These are phyloP conservation scores for Backusella westeae DNA, from an alignment of 192 early-diverging fungal genomes.

Conservation along the genomic window DNA sequence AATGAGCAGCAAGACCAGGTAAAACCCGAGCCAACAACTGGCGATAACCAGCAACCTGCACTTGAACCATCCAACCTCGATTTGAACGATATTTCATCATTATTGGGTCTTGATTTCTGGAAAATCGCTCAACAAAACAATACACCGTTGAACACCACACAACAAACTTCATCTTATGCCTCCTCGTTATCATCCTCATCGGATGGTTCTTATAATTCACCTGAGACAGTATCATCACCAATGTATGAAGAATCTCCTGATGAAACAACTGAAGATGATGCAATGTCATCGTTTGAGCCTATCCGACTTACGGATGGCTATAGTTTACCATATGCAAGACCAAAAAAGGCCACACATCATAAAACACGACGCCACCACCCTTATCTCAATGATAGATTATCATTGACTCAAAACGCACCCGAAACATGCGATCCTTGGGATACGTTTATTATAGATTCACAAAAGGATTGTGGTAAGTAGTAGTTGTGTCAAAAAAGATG, in stretches of 20 bases:
- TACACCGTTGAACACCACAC: not conserved
- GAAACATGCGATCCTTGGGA: slow-evolving; percentile 4
- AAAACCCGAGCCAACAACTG: not conserved
- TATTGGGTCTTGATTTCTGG: slow-evolving; percentile 11
- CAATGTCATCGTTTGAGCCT: slow-evolving; percentile 5
- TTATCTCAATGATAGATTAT: not conserved
- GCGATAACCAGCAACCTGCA: not conserved
- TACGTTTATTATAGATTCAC: not conserved
- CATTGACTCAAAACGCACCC: not conserved
- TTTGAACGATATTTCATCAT: not conserved
- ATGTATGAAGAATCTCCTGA: not conserved
- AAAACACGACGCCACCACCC: slow-evolving; percentile 1
- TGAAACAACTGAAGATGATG: not conserved
- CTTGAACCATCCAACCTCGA: not conserved
- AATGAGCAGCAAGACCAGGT: not conserved
- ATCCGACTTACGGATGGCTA: not conserved
- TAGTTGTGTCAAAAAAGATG: not conserved
- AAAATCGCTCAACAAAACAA: slow-evolving; percentile 13
- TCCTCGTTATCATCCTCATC: slow-evolving; percentile 4
- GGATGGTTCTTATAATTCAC: slow-evolving; percentile 3
- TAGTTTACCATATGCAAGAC: not conserved
- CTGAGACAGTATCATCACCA: not conserved
- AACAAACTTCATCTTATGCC: not conserved
- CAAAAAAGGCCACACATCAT: not conserved
- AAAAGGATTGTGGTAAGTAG: slow-evolving; percentile 1